Evolutionary conservation across 257 asterid species (phyloP).

Genomic region (Nicotiana paniculata): DNA sequence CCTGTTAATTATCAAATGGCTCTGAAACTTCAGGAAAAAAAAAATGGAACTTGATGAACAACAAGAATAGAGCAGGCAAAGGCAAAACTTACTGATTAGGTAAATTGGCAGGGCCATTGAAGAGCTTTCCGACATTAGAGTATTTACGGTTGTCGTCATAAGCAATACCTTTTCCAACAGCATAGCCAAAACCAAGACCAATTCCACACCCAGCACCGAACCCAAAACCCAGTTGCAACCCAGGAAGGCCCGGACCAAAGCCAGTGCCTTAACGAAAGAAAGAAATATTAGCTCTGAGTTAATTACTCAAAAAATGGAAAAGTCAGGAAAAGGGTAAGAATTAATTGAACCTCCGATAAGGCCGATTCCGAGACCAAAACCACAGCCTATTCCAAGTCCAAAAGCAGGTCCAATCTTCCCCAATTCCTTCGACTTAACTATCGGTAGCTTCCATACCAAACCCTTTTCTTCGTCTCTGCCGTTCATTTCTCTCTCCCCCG

Average conservation of each 20-base stretch:
- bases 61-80: background rate
- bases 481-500: background rate
- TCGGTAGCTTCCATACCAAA: slow-evolving; percentile 75
- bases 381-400: slow-evolving; percentile 87
- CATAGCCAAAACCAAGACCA: slow-evolving; percentile 88
- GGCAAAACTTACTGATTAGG: slow-evolving; percentile 44
- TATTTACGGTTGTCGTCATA: slow-evolving; percentile 51
- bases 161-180: slow-evolving; percentile 70
- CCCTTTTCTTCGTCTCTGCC: slow-evolving; percentile 42
- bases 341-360: slow-evolving; percentile 51
- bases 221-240: slow-evolving; percentile 74
- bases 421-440: slow-evolving; percentile 44
- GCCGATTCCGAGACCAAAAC: slow-evolving; percentile 71
- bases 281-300: background rate
- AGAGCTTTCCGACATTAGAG: slow-evolving; percentile 44
- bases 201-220: slow-evolving; percentile 87
- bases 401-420: slow-evolving; percentile 83
- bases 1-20: background rate
- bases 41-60: background rate
- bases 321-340: background rate
- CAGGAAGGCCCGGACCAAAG: slow-evolving; percentile 75
- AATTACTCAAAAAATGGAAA: background rate
- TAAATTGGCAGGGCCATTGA: slow-evolving; percentile 22
- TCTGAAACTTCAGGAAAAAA: background rate
- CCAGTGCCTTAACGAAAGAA: slow-evolving; percentile 49